Base-by-base conservation (phyloP, 441 rosid genomes). In the Flueggea neowawraea region DNA sequence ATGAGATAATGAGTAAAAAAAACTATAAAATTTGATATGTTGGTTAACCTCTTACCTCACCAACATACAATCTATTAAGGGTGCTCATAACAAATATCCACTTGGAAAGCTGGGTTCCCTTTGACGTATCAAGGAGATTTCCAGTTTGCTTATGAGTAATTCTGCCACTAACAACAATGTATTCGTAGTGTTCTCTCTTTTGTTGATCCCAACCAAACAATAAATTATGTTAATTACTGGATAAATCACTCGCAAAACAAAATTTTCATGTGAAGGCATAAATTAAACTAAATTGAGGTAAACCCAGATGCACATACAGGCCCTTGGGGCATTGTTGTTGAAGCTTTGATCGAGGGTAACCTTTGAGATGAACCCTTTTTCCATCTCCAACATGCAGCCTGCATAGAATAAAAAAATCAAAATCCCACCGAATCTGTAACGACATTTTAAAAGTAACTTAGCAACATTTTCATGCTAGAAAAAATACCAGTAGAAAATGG, bases 371-470 rank as follows among this genome's bases (percentile, higher is more conserved):
- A 52, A 87, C 62, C 28, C 84, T 89, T 78, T 82, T 90, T 28
- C 98, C 98, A 69, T 81, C 88, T 64, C 98, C 98, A 32, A 88
- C 31, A 70, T 93, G 97, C 80, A 93, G 74, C 98, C 98, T 93
- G 73, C 63, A 70, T 12, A 33, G 13, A 36, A n/a, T 15, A 60
- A 62, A 31, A n/a, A 36, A 47, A 22, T 22, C n/a, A 54, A 55
- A 10, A 49, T 53, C 43, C 31, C 58, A 65, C 39, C 68, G 61
- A 58, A 58, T 41, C 14, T 16, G n/a, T 48, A n/a, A 43, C 12
- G 10, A 43, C 45, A 43, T 11, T 1, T 3, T 10, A 12, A 47
- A 10, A 11, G 2, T 6, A 47, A 10, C 4, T 4, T 47, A 4
- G 12, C 50, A 47, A 12, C 50, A 10, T 3, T 0, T 47, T 47